Conservation (phyloP, 805 yeast species). For the Saccharomycopsis sp. region DNA sequence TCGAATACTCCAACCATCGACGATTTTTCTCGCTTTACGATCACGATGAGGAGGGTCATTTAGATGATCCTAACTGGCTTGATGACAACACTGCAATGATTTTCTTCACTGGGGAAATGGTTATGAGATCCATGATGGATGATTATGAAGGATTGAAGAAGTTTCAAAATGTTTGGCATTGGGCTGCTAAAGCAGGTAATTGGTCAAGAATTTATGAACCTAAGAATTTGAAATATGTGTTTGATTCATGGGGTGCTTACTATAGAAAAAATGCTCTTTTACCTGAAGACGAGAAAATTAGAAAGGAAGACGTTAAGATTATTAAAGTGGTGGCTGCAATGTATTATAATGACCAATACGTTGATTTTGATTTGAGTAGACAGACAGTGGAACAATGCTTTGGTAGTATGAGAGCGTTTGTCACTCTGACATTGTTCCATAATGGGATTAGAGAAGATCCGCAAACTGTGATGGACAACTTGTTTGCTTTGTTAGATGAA, state of each 20-base stretch:
- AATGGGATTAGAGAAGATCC: constrained; percentile 41
- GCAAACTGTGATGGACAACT: constrained; percentile 32
- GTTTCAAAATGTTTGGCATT: constrained; percentile 35
- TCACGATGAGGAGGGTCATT: constrained; percentile 1
- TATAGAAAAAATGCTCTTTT: constrained; percentile 5
- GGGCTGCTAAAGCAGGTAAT: constrained; percentile 28
- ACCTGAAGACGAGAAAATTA: constrained; percentile 1
- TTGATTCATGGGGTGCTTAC: constrained; percentile 9
- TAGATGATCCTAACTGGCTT: constrained; percentile 14
- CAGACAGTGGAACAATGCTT: constrained; percentile 30
- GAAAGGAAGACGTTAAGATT: constrained; percentile 14
- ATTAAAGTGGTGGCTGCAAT: constrained; percentile 40
- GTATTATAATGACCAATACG: constrained; percentile 45
- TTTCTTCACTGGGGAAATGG: constrained; percentile 52
- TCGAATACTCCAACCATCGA: constrained; percentile 26
- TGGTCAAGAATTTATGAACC: constrained; percentile 26
- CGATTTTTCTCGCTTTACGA: constrained; percentile 24
- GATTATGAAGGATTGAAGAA: constrained; percentile 38
- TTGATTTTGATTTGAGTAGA: constrained; percentile 38
- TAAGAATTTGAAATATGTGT: constrained; percentile 23
- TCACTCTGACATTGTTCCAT: constrained; percentile 46
- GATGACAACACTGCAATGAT: constrained; percentile 24
- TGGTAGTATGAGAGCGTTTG: constrained; percentile 33
- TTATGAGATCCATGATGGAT: constrained; percentile 42
- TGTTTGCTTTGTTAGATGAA: constrained; percentile 34